Conservation (phyloP, 108 stramenopile species). For the Cylindrotheca closterium region DNA sequence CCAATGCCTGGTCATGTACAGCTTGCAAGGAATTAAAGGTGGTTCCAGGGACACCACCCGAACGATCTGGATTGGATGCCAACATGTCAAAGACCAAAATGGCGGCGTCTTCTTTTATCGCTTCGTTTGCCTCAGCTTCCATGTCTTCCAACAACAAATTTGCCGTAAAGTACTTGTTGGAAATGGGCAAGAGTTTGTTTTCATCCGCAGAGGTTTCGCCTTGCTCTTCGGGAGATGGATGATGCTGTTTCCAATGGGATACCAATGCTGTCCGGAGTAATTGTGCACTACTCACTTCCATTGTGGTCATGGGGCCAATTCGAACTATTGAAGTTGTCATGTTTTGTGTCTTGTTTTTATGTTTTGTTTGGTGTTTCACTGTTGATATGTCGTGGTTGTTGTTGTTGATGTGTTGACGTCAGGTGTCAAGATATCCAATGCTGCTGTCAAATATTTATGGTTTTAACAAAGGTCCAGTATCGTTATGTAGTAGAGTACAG, state of each 20-base stretch:
- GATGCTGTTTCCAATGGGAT: constrained; percentile 9
- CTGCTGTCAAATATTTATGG: no score
- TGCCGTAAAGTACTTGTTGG: constrained; percentile 50
- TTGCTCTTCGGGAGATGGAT: not conserved
- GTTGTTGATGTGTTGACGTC: no score
- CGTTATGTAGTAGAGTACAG: no score
- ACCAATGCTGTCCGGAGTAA: constrained; percentile 30
- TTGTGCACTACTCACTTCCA: constrained; percentile 22
- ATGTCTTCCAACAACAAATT: constrained; percentile 25
- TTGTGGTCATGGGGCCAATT: constrained; percentile 23
- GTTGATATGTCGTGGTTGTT: not conserved
- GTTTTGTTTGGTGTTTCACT: not conserved
- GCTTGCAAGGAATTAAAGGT: constrained; percentile 60
- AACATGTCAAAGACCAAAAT: constrained; percentile 68
- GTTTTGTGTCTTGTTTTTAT: constrained; percentile 10
- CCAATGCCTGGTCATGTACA: constrained; percentile 38
- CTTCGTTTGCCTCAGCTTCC: not conserved
- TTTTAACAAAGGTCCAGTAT: no score
- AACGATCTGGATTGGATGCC: constrained; percentile 37
- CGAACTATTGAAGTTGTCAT: constrained; percentile 22
- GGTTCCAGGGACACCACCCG: not conserved
- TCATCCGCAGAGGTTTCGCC: not conserved
- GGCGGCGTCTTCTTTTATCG: constrained; percentile 72
- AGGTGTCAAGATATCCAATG: no score
- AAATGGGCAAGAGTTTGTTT: constrained; percentile 14